phyloP scores from a whole-genome alignment of 768 basidiomycete species.

The Kwoniella dejecticola region DNA sequence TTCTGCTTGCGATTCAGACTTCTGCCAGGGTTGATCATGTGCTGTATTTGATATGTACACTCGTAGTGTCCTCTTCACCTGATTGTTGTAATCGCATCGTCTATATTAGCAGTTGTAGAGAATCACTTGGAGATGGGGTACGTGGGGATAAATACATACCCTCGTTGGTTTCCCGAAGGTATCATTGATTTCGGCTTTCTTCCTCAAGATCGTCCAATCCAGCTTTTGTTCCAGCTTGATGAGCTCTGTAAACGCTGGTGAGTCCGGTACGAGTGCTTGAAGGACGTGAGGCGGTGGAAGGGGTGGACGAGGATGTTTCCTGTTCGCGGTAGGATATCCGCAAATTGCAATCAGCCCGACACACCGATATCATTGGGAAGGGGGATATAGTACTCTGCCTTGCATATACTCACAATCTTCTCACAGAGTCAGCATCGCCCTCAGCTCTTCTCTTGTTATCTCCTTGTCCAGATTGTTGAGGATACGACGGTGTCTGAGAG shows the following conservation, averaged over 20 bases:
- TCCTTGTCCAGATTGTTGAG: constrained; percentile 8
- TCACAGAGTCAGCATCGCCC: constrained; percentile 28
- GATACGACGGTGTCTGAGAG: constrained; percentile 6
- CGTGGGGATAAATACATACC: constrained; percentile 59
- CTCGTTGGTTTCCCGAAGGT: constrained; percentile 73
- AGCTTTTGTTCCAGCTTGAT: constrained; percentile 85
- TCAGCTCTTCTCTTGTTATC: constrained; percentile 34
- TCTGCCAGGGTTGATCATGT: constrained; percentile 83
- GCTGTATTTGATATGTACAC: constrained; percentile 86
- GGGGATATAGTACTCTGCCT: too few species aligned
- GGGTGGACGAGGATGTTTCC: constrained; percentile 36
- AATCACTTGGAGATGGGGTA: background rate
- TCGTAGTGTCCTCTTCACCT: constrained; percentile 81
- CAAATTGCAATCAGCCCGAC: too few species aligned
- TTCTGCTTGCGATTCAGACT: constrained; percentile 27
- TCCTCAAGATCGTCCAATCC: constrained; percentile 93
- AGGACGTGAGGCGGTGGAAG: constrained; percentile 61
- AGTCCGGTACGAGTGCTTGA: constrained; percentile 76
- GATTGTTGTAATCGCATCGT: background rate
- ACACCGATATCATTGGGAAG: too few species aligned
- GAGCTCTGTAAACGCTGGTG: constrained; percentile 80
- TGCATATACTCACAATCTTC: constrained; percentile 27
- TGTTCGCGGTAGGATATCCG: background rate
- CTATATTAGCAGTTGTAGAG: too few species aligned
- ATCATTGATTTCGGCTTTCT: constrained; percentile 87